Percentiles rank a stretch among this genome's conserved stretches.
Evolutionary conservation across 2,329 filamentous ascomycete species (phyloP).

Genomic region (Chaetomium sp.): DNA sequence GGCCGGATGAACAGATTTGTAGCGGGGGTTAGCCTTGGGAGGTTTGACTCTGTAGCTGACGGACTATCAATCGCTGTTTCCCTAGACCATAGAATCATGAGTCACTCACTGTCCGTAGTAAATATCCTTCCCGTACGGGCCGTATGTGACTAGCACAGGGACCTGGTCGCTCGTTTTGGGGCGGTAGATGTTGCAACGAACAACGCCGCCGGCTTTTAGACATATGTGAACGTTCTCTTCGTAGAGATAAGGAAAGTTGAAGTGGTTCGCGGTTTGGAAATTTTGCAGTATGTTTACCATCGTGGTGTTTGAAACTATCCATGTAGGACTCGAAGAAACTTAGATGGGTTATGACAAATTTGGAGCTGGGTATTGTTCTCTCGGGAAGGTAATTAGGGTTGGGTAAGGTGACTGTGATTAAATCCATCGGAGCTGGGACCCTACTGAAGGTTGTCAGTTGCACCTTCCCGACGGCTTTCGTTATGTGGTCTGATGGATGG

Average conservation of each 20-base stretch:
- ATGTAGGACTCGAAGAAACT: no score
- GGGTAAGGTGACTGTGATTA: no score
- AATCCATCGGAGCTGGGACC: no score
- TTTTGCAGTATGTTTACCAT: conserved; percentile 7
- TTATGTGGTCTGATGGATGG: no score
- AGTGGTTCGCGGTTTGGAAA: conserved; percentile 3
- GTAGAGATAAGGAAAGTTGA: conserved; percentile 14
- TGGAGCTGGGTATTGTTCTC: no score
- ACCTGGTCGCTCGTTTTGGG: conserved; percentile 17
- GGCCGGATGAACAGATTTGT: conserved; percentile 47
- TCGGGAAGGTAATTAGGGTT: no score
- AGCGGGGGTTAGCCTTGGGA: conserved; percentile 45
- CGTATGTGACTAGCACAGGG: conserved; percentile 64
- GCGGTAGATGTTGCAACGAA: conserved; percentile 28
- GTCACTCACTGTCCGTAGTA: conserved; percentile 41
- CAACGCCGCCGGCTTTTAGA: conserved; percentile 23
- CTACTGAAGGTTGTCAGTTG: no score
- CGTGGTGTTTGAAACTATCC: neutral
- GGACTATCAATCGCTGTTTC: neutral
- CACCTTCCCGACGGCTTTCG: no score
- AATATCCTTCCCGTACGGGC: conserved; percentile 69
- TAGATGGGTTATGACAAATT: no score
- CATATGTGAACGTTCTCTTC: conserved; percentile 27
- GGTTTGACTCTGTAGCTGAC: conserved; percentile 35
- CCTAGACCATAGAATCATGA: neutral